Base-by-base conservation (phyloP, 2,329 filamentous ascomycete genomes). In the Talaromyces sp. region DNA sequence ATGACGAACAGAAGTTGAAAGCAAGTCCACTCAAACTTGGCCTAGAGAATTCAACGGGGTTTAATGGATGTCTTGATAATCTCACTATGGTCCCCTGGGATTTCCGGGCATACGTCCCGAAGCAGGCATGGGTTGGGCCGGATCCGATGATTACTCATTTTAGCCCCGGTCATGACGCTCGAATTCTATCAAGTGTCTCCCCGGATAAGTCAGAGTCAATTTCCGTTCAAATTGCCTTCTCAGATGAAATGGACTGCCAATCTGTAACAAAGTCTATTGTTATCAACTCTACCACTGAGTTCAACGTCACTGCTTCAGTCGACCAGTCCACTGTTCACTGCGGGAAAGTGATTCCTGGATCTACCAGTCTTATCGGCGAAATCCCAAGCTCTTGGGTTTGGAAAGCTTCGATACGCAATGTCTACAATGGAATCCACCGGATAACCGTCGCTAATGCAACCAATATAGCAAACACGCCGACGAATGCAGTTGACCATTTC, bases 381-480 rank as follows among this genome's bases (percentile, higher is more conserved):
- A 77, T 86, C 48, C 80, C 82, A 2, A 81, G 79, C 1, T 70
- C 73, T 4, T 88, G 83, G 83, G 73, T 72, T 17, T 84, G 81
- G 72, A 77, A 74, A 2, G 81, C 80, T 14, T 82, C 75, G 7
- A 68, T 88, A 27, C 76, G 74, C 9, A 80, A 83, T 53, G 83
- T 88, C 1, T 80, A 82, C 9, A 82, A 88, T 62, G 86, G 86
- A 31, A 75, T 88, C 21, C 83, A 88, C 67, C 75, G 78, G 32
- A 67, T 88, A 57, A 85, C 81, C 0, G 72, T 88, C 52, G 79
- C 76, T 56, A 87, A 87, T 64, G 78, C 80, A 21, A 77, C 78
- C 3, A 77, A 75, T 46, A 68, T 70, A 4, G 72, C 74, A 24
- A 77, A 77, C 14, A 70, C 68, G 3, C 73, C 73, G 26, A 87